phyloP scores from a whole-genome alignment of 805 yeast species.

The Isabelozyma pseudorhagii region DNA sequence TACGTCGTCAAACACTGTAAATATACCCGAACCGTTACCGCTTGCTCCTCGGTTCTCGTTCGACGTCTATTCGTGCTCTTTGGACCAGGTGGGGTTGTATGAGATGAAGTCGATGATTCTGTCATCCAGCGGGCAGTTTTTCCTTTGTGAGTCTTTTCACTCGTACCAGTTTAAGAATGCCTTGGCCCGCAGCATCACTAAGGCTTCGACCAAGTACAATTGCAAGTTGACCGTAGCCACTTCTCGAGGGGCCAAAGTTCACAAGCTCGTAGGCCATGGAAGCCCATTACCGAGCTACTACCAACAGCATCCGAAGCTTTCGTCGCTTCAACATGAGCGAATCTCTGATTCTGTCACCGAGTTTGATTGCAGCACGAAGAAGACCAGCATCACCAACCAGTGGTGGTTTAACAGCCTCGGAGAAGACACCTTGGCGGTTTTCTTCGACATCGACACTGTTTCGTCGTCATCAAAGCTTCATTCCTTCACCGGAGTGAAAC shows the following conservation, averaged over 20 bases:
- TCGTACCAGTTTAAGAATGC: constrained; percentile 17
- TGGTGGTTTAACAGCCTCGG: constrained; percentile 29
- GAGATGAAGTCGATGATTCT: constrained; percentile 36
- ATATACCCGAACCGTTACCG: constrained; percentile 4
- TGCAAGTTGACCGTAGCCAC: constrained; percentile 25
- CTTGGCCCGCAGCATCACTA: constrained; percentile 6
- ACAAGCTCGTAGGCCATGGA: constrained; percentile 29
- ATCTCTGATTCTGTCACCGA: constrained; percentile 30
- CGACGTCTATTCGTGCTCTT: constrained; percentile 33
- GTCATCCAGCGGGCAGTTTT: constrained; percentile 31
- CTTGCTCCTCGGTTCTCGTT: constrained; percentile 21
- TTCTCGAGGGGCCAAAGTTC: constrained; percentile 29
- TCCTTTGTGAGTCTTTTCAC: constrained; percentile 26
- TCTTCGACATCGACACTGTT: constrained; percentile 31
- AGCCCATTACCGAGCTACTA: constrained; percentile 33
- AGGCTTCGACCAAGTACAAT: constrained; percentile 1
- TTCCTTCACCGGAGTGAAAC: constrained; percentile 12
- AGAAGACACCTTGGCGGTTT: constrained; percentile 23
- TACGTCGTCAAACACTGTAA: constrained; percentile 4
- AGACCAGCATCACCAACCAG: constrained; percentile 34
- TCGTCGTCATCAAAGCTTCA: constrained; percentile 15
- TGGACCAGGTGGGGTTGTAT: constrained; percentile 41
- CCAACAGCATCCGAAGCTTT: constrained; percentile 13
- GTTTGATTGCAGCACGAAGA: constrained; percentile 30
- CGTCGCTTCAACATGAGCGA: constrained; percentile 19